Base-by-base conservation (phyloP, 176 grass and related monocot genomes). In the Oryza glumipatula region DNA sequence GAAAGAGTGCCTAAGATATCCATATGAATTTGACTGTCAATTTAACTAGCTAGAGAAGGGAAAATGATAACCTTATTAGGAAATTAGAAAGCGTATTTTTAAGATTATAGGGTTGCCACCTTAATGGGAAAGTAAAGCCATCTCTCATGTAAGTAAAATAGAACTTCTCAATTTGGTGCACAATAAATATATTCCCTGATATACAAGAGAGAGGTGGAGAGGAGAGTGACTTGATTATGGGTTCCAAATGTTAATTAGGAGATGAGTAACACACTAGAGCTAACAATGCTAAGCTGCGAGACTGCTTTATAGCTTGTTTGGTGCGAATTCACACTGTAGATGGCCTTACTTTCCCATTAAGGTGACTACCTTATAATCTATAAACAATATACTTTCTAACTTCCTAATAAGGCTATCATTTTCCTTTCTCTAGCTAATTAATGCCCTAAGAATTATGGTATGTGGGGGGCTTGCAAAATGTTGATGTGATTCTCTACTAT, bases 1-100 rank as follows among this genome's bases (percentile, higher is more conserved):
- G 54, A 63, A 82, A 65, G 24, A 74, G 41, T 16, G 11, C 4
- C 17, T 15, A 63, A 65, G 30, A 23, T 65, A 46, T 19, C 15
- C 38, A 2, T 72, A 23, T 90, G 35, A 82, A 58, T 78, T 81
- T 68, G 16, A 58, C 30, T 45, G 28, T 9, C 45, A 4, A 26
- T 73, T 65, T 72, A 67, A 73, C 66, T 81, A 81, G 3, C 19
- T 32, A 19, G 43, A 81, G 11, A n/a, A 85, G 72, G 7, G 52
- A 65, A 89, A 65, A 17, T 5, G 11, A 7, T 66, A 75, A 19
- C 56, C 19, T 22, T 60, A 60, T 60, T 60, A 60, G 19, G 6
- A n/a, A 58, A 58, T 58, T 7, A 58, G 16, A 58, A 9, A 22
- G 17, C 56, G 39, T 64, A 65, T 24, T 66, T 17, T 88, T 26